Evolutionary conservation across 2,329 filamentous ascomycete genomes (phyloP).

Genomic region (Phaeoacremonium minimum): DNA sequence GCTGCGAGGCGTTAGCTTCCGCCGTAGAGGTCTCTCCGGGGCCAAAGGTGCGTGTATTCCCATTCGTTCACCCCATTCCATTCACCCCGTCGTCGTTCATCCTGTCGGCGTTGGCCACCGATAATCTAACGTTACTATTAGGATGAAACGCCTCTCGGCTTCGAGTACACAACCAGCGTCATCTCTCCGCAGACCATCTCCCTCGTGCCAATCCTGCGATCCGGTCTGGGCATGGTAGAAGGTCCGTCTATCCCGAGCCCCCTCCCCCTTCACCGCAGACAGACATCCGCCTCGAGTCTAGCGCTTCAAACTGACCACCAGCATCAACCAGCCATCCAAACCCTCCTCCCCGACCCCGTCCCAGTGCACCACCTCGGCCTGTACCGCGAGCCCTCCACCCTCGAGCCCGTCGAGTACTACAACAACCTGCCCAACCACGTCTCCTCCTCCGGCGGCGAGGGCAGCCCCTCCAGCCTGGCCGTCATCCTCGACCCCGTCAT

Average conservation of each 20-base stretch:
- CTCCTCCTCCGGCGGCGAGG: slow-evolving; percentile 27
- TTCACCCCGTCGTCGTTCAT: no score
- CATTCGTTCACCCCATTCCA: slow-evolving; percentile 3
- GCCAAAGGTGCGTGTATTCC: slow-evolving; percentile 53
- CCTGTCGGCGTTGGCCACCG: no score
- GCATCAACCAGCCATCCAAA: slow-evolving; percentile 61
- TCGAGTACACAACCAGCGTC: slow-evolving; percentile 63
- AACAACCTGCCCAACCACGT: slow-evolving; percentile 86
- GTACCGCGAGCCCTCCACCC: slow-evolving; percentile 82
- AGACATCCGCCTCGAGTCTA: no score
- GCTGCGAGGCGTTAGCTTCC: slow-evolving; percentile 71
- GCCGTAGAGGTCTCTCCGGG: slow-evolving; percentile 53
- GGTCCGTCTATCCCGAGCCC: slow-evolving; percentile 36
- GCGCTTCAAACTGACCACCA: no score
- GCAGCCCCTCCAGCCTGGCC: slow-evolving; percentile 52
- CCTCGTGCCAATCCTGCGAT: slow-evolving; percentile 88
- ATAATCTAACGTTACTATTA: slow-evolving; percentile 33
- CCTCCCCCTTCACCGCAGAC: neutral
- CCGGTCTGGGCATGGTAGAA: slow-evolving; percentile 87
- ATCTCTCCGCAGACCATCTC: slow-evolving; percentile 66
- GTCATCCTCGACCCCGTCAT: slow-evolving; percentile 90
- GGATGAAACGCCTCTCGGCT: slow-evolving; percentile 76
- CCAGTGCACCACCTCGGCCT: slow-evolving; percentile 91
- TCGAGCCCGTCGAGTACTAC: slow-evolving; percentile 94
- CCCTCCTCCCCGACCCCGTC: slow-evolving; percentile 73